Percentiles rank a stretch among this genome's conserved stretches.
Evolutionary conservation across 345 rosid species (phyloP).

Genomic region (Gossypium anomalum): DNA sequence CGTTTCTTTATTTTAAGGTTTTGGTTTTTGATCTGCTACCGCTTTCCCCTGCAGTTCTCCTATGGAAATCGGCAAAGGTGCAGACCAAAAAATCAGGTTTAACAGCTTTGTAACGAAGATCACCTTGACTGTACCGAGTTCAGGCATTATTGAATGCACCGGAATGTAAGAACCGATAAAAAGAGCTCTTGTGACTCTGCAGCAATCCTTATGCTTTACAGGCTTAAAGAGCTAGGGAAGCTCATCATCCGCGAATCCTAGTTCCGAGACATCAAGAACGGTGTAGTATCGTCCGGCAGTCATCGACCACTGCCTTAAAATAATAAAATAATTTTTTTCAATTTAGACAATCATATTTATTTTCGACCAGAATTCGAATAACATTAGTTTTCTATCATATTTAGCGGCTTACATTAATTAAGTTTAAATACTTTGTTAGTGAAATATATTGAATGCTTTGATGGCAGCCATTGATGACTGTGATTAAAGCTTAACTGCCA

Average conservation of each 20-base stretch:
- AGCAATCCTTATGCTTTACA: constrained; percentile 47
- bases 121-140: constrained; percentile 44
- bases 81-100: constrained; percentile 35
- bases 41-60: constrained; percentile 38
- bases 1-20: background rate
- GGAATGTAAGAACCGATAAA: constrained; percentile 78
- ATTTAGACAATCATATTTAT: no score
- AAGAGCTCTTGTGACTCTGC: constrained; percentile 81
- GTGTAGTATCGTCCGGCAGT: background rate
- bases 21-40: background rate
- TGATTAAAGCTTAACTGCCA: no score
- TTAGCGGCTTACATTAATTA: no score
- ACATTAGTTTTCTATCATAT: no score
- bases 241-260: constrained; percentile 28
- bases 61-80: constrained; percentile 22
- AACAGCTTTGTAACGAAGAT: constrained; percentile 50
- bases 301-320: background rate
- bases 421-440: no score
- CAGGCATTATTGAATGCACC: constrained; percentile 38
- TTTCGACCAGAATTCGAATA: no score
- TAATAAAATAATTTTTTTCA: no score
- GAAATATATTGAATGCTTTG: no score
- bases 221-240: constrained; percentile 48
- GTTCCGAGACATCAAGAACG: background rate
- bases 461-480: no score